Base-by-base conservation (phyloP, 2,329 filamentous ascomycete genomes). In the Aureobasidium pullulans region DNA sequence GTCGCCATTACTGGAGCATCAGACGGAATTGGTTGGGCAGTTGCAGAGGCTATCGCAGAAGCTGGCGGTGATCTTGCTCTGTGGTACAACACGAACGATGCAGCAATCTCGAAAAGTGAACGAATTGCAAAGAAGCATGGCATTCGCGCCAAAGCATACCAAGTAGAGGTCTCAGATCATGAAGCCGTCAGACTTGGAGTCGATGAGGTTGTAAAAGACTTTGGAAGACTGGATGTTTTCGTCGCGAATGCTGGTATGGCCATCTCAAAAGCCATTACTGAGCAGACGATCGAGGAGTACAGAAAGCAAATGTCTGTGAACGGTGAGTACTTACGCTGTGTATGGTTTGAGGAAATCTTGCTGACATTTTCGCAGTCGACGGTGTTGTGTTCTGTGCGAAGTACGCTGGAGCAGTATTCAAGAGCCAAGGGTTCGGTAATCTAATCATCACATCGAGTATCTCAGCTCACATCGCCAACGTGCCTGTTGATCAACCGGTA, bases 181-280 rank as follows among this genome's bases (percentile, higher is more conserved):
- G 50, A 61, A 10, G 66, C 69, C 4, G 72, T 77, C 15, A 64
- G 71, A 36, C 39, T 39, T 1, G 64, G 65, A 2, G 64, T 78
- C 4, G 62, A 72, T 6, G 60, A 70, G 19, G 69, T 76, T 13
- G 66, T 66, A 4, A 62, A 64, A 9, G 73, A 76, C 42, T 78
- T 78, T 64, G 59, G 49, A 7, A 69, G 70, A 34, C 70, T 79
- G 6, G 73, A 77, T 60, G 74, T 79, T 56, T 69, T 79, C 37
- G 71, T 79, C 32, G 77, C 73, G 16, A 79, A 78, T 63, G 75
- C 77, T 1, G 77, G 77, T 0, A 73, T 79, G 70, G 76, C 76
- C 6, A 81, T 79, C 36, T 80, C 77, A 0, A 82, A 84, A 64
- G 76, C 79, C 0, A 77, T 84, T 10, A 69, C 83, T 1, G 81